phyloP scores from a whole-genome alignment of 1,284 basidiomycete species.

The Rhodotorula sp. region DNA sequence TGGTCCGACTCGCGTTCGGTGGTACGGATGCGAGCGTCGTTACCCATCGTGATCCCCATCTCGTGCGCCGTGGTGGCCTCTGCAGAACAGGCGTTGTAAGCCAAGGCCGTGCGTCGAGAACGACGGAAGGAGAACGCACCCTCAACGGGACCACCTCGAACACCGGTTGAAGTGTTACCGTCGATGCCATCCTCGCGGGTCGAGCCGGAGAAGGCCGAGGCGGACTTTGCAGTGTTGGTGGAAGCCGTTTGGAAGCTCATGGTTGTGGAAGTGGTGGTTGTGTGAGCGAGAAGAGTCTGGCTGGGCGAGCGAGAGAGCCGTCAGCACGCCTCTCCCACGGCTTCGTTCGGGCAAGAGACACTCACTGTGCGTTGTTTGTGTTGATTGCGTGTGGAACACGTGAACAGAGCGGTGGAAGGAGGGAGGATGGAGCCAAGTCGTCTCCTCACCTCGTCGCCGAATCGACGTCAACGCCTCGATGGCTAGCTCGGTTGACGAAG shows the following conservation, averaged over 20 bases:
- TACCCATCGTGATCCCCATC: constrained; percentile 10
- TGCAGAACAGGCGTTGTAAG: not conserved
- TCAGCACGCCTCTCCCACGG: too few relatives aligned
- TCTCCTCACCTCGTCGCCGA: not conserved
- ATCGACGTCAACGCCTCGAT: too few relatives aligned
- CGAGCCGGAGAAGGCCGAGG: constrained; percentile 23
- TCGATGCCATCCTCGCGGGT: constrained; percentile 6
- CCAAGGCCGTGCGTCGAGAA: too few relatives aligned
- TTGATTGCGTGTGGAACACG: too few relatives aligned
- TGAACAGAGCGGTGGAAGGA: too few relatives aligned
- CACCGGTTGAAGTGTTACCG: constrained; percentile 26
- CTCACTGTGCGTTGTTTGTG: too few relatives aligned
- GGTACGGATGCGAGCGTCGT: constrained; percentile 4
- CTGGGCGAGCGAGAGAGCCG: too few relatives aligned
- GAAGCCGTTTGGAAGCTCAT: not conserved
- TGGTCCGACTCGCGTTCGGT: constrained; percentile 14
- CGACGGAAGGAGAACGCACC: not conserved
- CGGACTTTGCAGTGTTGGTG: constrained; percentile 12
- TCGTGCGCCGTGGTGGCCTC: constrained; percentile 13
- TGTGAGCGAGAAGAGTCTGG: too few relatives aligned
- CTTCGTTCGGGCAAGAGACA: too few relatives aligned
- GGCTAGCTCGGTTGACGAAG: too few relatives aligned
- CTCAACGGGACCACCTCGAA: not conserved
- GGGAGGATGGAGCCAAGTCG: not conserved
- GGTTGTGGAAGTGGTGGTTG: not conserved